Conservation (phyloP, 2,329 filamentous ascomycete species). For the Apiospora marii region DNA sequence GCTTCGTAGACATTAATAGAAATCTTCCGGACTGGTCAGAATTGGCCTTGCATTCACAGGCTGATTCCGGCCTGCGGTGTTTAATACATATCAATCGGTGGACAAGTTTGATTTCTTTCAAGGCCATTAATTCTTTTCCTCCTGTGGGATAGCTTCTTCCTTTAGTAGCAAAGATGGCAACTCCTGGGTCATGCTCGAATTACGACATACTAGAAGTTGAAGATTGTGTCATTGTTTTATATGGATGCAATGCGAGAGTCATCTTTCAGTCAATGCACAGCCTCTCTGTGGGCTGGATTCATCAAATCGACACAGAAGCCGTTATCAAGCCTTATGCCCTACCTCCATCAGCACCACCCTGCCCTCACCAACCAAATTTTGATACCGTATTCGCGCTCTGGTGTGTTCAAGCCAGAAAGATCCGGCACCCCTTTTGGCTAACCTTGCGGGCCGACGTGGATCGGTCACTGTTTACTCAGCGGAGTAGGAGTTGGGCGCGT, state of each 20-base stretch:
- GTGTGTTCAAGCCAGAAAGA: background rate
- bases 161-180: slow-evolving; percentile 5
- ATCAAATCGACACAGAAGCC: background rate
- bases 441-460: background rate
- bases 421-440: background rate
- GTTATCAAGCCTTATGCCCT: background rate
- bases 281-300: background rate
- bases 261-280: slow-evolving; percentile 4
- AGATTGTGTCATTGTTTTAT: background rate
- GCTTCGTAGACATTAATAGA: no score
- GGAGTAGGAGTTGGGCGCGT: slow-evolving; percentile 8
- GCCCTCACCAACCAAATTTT: background rate
- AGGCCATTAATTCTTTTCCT: no score
- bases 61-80: no score
- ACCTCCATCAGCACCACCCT: background rate
- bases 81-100: no score
- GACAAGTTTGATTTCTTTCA: no score
- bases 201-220: background rate
- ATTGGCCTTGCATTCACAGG: no score
- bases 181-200: background rate
- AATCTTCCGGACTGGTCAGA: no score
- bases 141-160: no score
- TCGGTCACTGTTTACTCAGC: background rate
- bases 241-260: slow-evolving; percentile 3
- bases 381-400: background rate